Evolutionary conservation across 1,284 basidiomycete species (phyloP).

Genomic region (Polyporus tsugae): DNA sequence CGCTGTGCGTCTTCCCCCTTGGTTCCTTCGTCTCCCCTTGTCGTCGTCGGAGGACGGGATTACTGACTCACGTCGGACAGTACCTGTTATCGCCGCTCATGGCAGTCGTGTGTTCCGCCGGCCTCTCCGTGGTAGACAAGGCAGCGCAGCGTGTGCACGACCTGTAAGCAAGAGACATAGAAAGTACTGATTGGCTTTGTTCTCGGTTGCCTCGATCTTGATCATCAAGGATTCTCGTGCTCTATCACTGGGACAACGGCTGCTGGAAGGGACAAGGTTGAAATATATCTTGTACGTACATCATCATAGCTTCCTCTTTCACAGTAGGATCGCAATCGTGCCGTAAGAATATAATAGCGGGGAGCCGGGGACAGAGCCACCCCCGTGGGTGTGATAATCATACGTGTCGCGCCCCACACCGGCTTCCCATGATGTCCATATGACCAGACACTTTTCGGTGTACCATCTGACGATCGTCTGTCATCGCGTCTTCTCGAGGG

Average conservation of each 20-base stretch:
- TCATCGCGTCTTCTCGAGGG: too few relatives aligned
- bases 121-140: slow-evolving; percentile 35
- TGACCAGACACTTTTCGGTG: background rate
- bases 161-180: background rate
- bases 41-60: too few relatives aligned
- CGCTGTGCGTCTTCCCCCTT: slow-evolving; percentile 34
- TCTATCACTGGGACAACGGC: background rate
- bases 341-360: background rate
- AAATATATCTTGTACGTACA: slow-evolving; percentile 2
- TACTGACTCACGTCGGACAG: slow-evolving; percentile 17
- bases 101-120: slow-evolving; percentile 41
- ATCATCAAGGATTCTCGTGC: background rate
- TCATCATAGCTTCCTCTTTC: background rate
- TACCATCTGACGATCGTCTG: slow-evolving; percentile 3
- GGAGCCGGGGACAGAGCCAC: too few relatives aligned
- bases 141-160: slow-evolving; percentile 11
- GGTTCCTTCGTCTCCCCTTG: background rate
- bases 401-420: background rate
- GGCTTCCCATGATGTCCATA: slow-evolving; percentile 8
- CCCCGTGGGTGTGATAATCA: background rate
- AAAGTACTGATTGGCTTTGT: slow-evolving; percentile 13
- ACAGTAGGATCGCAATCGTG: background rate
- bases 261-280: background rate
- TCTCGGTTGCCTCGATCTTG: slow-evolving; percentile 1
- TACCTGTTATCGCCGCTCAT: slow-evolving; percentile 44